phyloP scores from a whole-genome alignment of 2,329 filamentous ascomycete species.

The Neoarthrinium moseri region DNA sequence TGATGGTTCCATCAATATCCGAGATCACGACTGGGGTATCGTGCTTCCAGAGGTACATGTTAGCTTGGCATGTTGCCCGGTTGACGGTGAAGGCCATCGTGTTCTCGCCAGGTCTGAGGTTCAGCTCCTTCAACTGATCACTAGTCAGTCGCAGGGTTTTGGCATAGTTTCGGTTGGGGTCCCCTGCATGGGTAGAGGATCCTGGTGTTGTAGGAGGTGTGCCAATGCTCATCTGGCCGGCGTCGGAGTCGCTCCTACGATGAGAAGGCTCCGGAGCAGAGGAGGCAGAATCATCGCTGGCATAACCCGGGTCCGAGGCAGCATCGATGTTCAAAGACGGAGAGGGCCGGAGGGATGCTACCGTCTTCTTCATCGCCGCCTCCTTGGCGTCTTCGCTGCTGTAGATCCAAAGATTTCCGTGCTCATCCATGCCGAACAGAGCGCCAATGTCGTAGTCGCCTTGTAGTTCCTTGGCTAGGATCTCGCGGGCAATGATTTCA shows the following conservation, averaged over 20 bases:
- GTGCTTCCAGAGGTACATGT: constrained; percentile 91
- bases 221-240: constrained; percentile 51
- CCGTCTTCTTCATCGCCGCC: constrained; percentile 70
- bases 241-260: constrained; percentile 66
- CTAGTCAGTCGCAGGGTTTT: constrained; percentile 95
- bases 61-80: constrained; percentile 84
- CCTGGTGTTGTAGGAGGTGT: constrained; percentile 72
- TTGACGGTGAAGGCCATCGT: constrained; percentile 96
- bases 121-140: constrained; percentile 85
- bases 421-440: constrained; percentile 90
- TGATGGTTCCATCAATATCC: constrained; percentile 98
- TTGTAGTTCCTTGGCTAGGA: constrained; percentile 88
- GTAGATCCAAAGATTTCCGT: constrained; percentile 99
- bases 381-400: constrained; percentile 96
- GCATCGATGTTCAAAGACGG: constrained; percentile 66
- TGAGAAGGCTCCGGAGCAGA: constrained; percentile 48
- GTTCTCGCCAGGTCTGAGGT: constrained; percentile 84
- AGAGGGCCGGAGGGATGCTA: constrained; percentile 45
- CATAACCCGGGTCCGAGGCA: constrained; percentile 89
- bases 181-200: constrained; percentile 52
- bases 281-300: constrained; percentile 75
- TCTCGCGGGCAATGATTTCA: constrained; percentile 89
- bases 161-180: constrained; percentile 84
- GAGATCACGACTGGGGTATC: constrained; percentile 95
- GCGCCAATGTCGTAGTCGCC: constrained; percentile 96